Evolutionary conservation across 371 early-diverging fungal species (phyloP), one percentile per base, ranked within the genome.

Genomic region (Lichtheimia corymbifera): DNA sequence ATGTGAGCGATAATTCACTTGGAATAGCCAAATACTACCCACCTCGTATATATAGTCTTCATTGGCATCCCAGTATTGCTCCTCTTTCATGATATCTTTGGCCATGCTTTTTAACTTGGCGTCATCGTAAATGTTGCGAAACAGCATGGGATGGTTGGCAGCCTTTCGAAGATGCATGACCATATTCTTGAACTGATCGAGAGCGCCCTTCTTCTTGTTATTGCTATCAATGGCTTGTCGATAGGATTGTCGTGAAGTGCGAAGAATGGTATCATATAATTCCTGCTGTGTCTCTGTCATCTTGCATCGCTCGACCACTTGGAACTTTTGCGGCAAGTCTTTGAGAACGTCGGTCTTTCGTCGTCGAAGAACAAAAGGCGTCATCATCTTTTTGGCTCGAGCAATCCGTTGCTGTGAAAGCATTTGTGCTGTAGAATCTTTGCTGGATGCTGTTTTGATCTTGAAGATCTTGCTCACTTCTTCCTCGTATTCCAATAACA

Each of bases 111-210:
- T 65, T 3, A 95, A 53, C 50, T 71, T 72, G 0, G 57, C 72
- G 58, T 85, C 84, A 0, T 72, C 74, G 70, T 91, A 96, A 4
- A 75, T 59, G 47, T 83, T 67, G 40, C 96, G 77, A 64, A 92
- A 79, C 5, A 96, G 72, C 64, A 96, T 68, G 3, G 94, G 96
- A 63, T 96, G 96, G 59, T 89, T 87, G 13, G 94, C 88, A 0
- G 88, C 91, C 66, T 96, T 96, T 24, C 96, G 82, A 59, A 96
- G 78, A 55, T 92, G 80, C 85, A 94, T 91, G 25, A 95, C 67
- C 11, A 87, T 74, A 55, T 92, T 91, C 5, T 79, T 77, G 66
- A 90, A 65, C 20, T 59, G 62, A 4, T 52, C 22, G 5, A n/a
- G 12, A 18, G 47, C 50, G 27, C 47, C 27, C 40, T 53, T 58